These are phyloP conservation scores for Diphasiastrum complanatum DNA, from an alignment of 83 land plant species.

Conservation along the genomic window DNA sequence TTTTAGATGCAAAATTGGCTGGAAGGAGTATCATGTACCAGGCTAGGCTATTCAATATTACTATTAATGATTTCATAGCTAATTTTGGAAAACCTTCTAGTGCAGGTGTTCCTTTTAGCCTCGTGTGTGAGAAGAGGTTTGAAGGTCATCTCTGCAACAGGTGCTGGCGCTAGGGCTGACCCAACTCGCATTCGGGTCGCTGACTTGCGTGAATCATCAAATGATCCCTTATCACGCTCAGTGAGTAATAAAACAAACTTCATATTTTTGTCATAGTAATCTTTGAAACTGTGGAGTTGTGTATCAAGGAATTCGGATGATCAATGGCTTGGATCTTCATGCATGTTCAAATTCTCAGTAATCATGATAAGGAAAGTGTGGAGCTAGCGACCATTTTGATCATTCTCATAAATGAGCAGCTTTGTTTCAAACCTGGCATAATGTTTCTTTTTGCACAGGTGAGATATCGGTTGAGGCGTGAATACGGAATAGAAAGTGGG, in stretches of 20 bases:
- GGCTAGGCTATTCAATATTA: too few species aligned
- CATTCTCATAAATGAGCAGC: too few species aligned
- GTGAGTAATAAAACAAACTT: conserved; percentile 39
- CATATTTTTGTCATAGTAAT: neutral
- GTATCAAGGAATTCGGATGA: too few species aligned
- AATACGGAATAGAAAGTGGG: conserved; percentile 79
- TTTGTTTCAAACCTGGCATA: neutral
- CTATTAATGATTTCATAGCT: neutral
- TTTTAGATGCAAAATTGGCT: too few species aligned
- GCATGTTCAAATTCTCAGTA: too few species aligned
- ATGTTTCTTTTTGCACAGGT: conserved; percentile 42
- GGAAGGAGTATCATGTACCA: too few species aligned
- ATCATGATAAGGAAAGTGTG: too few species aligned
- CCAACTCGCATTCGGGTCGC: conserved; percentile 93
- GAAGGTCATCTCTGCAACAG: conserved; percentile 85
- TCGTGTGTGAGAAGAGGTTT: conserved; percentile 77
- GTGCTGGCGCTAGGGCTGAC: conserved; percentile 99
- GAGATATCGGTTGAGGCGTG: conserved; percentile 69
- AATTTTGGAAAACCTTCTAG: neutral
- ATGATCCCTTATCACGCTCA: conserved; percentile 86
- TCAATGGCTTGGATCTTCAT: too few species aligned
- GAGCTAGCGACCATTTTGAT: too few species aligned
- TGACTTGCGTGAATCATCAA: conserved; percentile 87
- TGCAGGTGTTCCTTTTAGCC: conserved; percentile 88
- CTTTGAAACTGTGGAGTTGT: neutral